Evolutionary conservation across 2,329 filamentous ascomycete species (phyloP).

Genomic region (Sporothrix dimorphospora): DNA sequence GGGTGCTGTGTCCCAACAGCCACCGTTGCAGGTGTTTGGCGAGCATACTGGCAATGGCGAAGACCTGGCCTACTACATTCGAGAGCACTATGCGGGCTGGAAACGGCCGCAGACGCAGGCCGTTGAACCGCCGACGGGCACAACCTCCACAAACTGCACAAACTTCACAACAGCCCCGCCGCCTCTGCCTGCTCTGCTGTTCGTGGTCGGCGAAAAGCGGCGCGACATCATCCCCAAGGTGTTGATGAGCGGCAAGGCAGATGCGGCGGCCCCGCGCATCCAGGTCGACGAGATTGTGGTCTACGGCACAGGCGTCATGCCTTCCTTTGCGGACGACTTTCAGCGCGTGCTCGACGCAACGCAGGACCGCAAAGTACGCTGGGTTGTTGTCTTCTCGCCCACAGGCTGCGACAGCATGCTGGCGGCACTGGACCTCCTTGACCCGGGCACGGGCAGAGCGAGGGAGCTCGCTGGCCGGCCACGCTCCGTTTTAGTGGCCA

Average conservation of each 20-base stretch:
- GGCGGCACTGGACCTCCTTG: slow-evolving; percentile 55
- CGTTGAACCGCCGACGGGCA: slow-evolving; percentile 42
- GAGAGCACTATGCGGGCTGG: slow-evolving; percentile 67
- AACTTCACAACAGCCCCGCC: slow-evolving; percentile 33
- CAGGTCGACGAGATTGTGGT: slow-evolving; percentile 78
- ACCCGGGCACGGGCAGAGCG: slow-evolving; percentile 46
- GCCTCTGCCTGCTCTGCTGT: slow-evolving; percentile 70
- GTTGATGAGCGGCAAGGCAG: slow-evolving; percentile 56
- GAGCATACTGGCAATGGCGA: slow-evolving; percentile 85
- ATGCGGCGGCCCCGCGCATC: slow-evolving; percentile 58
- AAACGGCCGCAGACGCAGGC: slow-evolving; percentile 47
- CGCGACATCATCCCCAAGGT: slow-evolving; percentile 87
- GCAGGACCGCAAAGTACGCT: slow-evolving; percentile 51
- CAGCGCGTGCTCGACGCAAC: slow-evolving; percentile 52
- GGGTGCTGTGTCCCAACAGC: slow-evolving; percentile 53
- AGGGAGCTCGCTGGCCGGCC: slow-evolving; percentile 26
- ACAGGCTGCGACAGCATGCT: slow-evolving; percentile 66
- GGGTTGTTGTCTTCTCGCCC: slow-evolving; percentile 77
- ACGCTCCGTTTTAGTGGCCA: slow-evolving; percentile 67
- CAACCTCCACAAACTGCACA: background rate
- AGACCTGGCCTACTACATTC: slow-evolving; percentile 74
- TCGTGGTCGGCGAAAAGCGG: slow-evolving; percentile 87
- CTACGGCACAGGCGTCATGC: slow-evolving; percentile 84
- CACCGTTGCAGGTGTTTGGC: slow-evolving; percentile 69
- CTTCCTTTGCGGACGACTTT: slow-evolving; percentile 74